phyloP scores from a whole-genome alignment of 805 yeast species.

The Kluyveromyces siamensis region DNA sequence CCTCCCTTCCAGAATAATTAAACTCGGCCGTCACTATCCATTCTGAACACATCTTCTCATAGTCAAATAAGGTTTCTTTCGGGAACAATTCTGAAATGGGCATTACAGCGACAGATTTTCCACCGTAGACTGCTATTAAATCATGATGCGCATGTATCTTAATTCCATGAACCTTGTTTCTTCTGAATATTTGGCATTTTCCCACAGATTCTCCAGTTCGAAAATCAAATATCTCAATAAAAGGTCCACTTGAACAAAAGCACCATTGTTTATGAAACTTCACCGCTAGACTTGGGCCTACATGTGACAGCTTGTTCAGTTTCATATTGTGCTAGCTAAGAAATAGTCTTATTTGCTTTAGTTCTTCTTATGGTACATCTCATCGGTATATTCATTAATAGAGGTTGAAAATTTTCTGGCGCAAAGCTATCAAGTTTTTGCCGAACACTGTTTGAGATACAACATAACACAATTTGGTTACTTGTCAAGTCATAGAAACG shows the following conservation, averaged over 20 bases:
- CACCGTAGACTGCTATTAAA: conserved; percentile 51
- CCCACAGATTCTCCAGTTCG: conserved; percentile 30
- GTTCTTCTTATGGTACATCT: neutral
- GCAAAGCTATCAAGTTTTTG: neutral
- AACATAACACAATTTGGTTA: too few species aligned
- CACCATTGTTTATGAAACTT: conserved; percentile 34
- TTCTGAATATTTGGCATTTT: conserved; percentile 42
- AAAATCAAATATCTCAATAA: conserved; percentile 45
- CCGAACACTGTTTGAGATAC: neutral
- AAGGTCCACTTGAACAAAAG: conserved; percentile 67
- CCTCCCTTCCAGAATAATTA: conserved; percentile 26
- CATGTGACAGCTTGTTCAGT: conserved; percentile 21
- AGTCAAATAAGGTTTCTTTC: conserved; percentile 8
- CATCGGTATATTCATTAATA: neutral
- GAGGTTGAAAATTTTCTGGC: neutral
- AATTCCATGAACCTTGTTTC: conserved; percentile 81
- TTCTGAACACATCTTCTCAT: conserved; percentile 55
- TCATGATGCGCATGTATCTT: conserved; percentile 28
- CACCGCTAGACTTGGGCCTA: conserved; percentile 68
- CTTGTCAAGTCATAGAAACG: too few species aligned
- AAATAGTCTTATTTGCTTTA: neutral
- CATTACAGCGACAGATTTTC: conserved; percentile 50
- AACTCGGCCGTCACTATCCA: conserved; percentile 70
- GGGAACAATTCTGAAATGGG: conserved; percentile 24
- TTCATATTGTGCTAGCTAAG: neutral